Conservation (phyloP, 2,329 filamentous ascomycete genomes). For the Beauveria sp. region DNA sequence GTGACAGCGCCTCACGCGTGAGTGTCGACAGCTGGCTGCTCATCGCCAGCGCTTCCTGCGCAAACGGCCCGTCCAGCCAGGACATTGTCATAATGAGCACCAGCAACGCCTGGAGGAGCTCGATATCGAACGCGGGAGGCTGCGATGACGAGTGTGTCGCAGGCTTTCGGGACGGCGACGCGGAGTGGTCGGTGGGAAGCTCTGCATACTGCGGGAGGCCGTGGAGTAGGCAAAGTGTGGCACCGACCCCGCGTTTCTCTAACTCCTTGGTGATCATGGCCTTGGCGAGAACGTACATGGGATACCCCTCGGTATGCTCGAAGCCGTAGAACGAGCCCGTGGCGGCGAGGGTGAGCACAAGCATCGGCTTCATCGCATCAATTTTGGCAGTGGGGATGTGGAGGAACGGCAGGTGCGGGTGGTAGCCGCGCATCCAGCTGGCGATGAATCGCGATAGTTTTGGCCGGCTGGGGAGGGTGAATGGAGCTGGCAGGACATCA, state of each 20-base stretch:
- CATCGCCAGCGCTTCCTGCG: constrained; percentile 49
- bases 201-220: constrained; percentile 13
- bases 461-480: constrained; percentile 40
- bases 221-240: constrained; percentile 18
- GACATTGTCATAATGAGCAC: constrained; percentile 52
- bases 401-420: constrained; percentile 44
- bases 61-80: constrained; percentile 49
- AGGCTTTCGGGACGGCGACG: neutral
- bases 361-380: constrained; percentile 35
- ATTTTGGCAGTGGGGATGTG: constrained; percentile 40
- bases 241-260: constrained; percentile 24
- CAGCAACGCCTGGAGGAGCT: constrained; percentile 41
- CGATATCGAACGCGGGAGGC: constrained; percentile 23
- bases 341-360: constrained; percentile 43
- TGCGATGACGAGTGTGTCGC: neutral
- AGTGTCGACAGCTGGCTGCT: constrained; percentile 49
- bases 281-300: constrained; percentile 49
- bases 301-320: constrained; percentile 41
- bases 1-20: constrained; percentile 42
- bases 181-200: neutral
- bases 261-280: constrained; percentile 45
- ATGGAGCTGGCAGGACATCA: constrained; percentile 35
- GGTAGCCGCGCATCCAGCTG: constrained; percentile 42
- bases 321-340: constrained; percentile 41
- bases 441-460: constrained; percentile 40